phyloP scores from a whole-genome alignment of 2,329 filamentous ascomycete species.

The Verticillium albo-atrum region DNA sequence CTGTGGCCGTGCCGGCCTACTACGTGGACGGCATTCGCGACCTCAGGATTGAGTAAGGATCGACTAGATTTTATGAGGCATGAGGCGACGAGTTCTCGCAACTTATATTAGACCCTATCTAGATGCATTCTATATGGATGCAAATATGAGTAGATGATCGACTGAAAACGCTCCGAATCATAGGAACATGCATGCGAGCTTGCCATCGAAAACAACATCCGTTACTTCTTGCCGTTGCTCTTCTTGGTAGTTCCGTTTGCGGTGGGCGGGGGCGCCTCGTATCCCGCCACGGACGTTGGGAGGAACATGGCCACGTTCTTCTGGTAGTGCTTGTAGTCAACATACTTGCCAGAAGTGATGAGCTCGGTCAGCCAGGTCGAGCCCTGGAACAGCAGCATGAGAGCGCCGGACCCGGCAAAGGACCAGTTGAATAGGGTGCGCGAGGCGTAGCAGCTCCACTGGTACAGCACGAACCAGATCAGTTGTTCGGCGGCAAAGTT shows the following conservation, averaged over 20 bases:
- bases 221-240: conserved; percentile 7
- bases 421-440: conserved; percentile 75
- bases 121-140: conserved; percentile 1
- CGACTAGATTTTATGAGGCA: conserved; percentile 1
- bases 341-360: conserved; percentile 78
- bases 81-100: not conserved
- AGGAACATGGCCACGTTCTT: conserved; percentile 78
- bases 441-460: conserved; percentile 78
- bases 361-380: conserved; percentile 85
- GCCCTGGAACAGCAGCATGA: conserved; percentile 80
- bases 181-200: not conserved
- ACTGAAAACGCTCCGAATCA: conserved; percentile 12
- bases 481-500: conserved; percentile 93
- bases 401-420: conserved; percentile 60
- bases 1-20: conserved; percentile 67
- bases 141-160: not conserved
- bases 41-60: conserved; percentile 32
- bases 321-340: conserved; percentile 84
- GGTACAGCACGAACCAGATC: conserved; percentile 84
- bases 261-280: conserved; percentile 36
- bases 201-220: not conserved
- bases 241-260: conserved; percentile 46
- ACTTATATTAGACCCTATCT: not conserved
- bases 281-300: conserved; percentile 49
- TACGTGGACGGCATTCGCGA: conserved; percentile 86